These are phyloP conservation scores for Erysimum cheiranthoides DNA, from an alignment of 345 rosid species.

Conservation along the genomic window DNA sequence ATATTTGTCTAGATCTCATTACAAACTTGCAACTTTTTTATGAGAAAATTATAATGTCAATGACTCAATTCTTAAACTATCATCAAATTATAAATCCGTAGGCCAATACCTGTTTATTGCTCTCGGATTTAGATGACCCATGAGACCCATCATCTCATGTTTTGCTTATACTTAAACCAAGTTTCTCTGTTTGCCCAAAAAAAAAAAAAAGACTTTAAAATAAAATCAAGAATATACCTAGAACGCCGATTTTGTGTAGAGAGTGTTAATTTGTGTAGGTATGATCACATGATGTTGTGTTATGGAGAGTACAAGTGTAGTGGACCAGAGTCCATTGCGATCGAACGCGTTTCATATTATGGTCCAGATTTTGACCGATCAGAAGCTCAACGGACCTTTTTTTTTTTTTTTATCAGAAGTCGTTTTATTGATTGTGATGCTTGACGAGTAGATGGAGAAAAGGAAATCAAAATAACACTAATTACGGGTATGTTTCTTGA, in stretches of 20 bases:
- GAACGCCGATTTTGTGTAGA: not conserved
- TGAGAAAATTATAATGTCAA: too few species aligned
- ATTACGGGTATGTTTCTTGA: not conserved
- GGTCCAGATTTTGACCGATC: conserved; percentile 48
- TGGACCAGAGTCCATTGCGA: conserved; percentile 52
- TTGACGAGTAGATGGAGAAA: not conserved
- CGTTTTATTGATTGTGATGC: conserved; percentile 50
- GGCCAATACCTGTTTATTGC: too few species aligned
- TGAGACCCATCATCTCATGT: too few species aligned
- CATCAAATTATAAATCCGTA: too few species aligned
- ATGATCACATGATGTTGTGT: not conserved
- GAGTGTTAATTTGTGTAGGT: not conserved
- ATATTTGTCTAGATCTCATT: too few species aligned
- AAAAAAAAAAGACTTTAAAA: too few species aligned
- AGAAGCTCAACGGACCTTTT: conserved; percentile 36
- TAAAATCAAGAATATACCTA: too few species aligned
- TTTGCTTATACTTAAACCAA: too few species aligned
- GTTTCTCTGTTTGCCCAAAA: too few species aligned
- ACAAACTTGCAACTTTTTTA: too few species aligned
- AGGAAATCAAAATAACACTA: not conserved
- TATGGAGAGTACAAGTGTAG: conserved; percentile 47
- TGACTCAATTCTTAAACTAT: too few species aligned
- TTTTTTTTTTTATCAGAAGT: conserved; percentile 37
- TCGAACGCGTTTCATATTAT: conserved; percentile 44
- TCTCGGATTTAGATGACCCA: too few species aligned